Conservation (phyloP, 257 asterid species). For the Gynochthodes officinalis region DNA sequence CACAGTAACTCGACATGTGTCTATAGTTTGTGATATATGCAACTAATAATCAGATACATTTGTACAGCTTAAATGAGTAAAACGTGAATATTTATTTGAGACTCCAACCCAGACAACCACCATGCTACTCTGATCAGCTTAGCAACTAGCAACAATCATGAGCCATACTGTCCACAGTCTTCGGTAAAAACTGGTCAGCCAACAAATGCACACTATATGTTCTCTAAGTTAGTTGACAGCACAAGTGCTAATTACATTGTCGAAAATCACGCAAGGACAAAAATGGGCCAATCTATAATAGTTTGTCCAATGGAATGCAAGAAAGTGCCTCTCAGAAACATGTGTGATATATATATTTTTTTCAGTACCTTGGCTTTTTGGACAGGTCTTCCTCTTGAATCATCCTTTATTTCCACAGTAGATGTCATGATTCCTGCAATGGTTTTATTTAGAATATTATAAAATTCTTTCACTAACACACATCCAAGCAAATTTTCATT, state of each 20-base stretch:
- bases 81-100: neutral
- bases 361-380: constrained; percentile 72
- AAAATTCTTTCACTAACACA: neutral
- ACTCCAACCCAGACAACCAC: neutral
- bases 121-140: neutral
- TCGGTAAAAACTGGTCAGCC: neutral
- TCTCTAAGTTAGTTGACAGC: neutral
- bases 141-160: neutral
- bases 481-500: neutral
- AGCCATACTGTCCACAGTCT: neutral
- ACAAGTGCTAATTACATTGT: neutral
- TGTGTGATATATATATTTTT: neutral
- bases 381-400: constrained; percentile 68
- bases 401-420: constrained; percentile 82
- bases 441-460: neutral
- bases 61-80: neutral
- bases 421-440: constrained; percentile 73
- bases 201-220: neutral
- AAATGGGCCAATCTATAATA: neutral
- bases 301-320: neutral
- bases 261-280: neutral
- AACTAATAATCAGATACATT: neutral
- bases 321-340: neutral
- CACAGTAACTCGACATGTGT: neutral
- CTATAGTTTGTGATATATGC: neutral